phyloP scores from a whole-genome alignment of 805 yeast species.

The Jamesozyma gamospora region DNA sequence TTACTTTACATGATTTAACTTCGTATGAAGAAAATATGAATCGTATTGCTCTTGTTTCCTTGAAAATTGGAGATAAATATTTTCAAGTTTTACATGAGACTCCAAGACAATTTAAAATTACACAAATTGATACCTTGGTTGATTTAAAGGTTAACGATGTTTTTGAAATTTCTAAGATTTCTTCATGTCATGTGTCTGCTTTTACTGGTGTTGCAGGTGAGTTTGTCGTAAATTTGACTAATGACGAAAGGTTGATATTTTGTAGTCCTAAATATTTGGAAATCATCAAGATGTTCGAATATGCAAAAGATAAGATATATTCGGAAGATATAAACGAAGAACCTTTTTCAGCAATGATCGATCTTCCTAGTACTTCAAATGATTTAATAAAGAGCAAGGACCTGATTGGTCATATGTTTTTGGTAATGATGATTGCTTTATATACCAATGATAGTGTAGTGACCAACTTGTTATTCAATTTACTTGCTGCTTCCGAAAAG shows the following conservation, averaged over 20 bases:
- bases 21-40: slow-evolving; percentile 40
- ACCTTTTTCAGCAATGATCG: slow-evolving; percentile 1
- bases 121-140: slow-evolving; percentile 25
- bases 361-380: neutral
- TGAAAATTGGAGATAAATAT: slow-evolving; percentile 62
- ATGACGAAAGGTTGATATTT: slow-evolving; percentile 33
- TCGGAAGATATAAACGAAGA: slow-evolving; percentile 25
- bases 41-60: slow-evolving; percentile 47
- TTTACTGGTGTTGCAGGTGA: slow-evolving; percentile 42
- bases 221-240: slow-evolving; percentile 35
- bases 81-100: slow-evolving; percentile 45
- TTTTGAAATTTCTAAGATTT: slow-evolving; percentile 33
- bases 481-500: slow-evolving; percentile 52
- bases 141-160: slow-evolving; percentile 36
- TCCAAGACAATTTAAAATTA: slow-evolving; percentile 33
- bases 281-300: slow-evolving; percentile 60
- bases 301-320: slow-evolving; percentile 47
- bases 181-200: slow-evolving; percentile 33
- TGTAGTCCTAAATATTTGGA: slow-evolving; percentile 46
- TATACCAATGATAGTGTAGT: slow-evolving; percentile 50
- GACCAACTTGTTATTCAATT: slow-evolving; percentile 50
- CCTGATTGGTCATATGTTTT: slow-evolving; percentile 51
- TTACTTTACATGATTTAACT: slow-evolving; percentile 42
- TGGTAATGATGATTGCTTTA: slow-evolving; percentile 59
- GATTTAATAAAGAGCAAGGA: slow-evolving; percentile 26